These are phyloP conservation scores for Osmanthus fragrans DNA, from an alignment of 257 asterid genomes.

Conservation along the genomic window DNA sequence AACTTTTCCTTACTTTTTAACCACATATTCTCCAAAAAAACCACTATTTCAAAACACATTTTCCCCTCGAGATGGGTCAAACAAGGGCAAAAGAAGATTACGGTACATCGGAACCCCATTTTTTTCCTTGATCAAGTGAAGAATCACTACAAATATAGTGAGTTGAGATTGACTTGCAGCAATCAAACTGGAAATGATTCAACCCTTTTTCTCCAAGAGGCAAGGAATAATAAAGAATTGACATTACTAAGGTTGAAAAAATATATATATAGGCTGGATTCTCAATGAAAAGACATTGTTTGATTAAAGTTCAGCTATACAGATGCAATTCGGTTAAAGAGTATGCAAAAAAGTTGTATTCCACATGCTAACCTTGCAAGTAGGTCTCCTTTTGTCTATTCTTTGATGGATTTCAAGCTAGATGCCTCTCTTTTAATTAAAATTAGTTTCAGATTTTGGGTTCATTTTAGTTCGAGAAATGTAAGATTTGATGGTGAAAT, in stretches of 20 bases:
- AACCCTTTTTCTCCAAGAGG: background rate
- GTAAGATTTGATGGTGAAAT: background rate
- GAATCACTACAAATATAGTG: background rate
- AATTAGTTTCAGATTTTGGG: background rate
- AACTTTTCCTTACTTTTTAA: no score
- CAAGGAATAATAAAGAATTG: background rate
- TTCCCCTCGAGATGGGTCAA: no score
- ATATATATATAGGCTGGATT: no score
- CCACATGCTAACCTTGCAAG: background rate
- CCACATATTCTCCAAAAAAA: background rate
- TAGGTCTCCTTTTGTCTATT: background rate
- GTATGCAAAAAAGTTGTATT: background rate
- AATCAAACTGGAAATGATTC: background rate
- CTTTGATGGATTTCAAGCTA: background rate
- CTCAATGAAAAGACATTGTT: no score
- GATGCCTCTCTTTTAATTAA: background rate
- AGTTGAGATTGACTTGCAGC: background rate
- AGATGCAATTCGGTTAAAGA: background rate
- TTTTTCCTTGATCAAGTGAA: background rate
- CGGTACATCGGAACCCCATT: background rate
- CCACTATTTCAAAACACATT: no score
- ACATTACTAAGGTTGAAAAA: background rate
- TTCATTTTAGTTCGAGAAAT: background rate
- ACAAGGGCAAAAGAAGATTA: background rate
- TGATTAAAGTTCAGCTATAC: background rate